These are phyloP conservation scores for Botrytis pseudocinerea DNA, from an alignment of 2,329 filamentous ascomycete genomes.

Conservation along the genomic window DNA sequence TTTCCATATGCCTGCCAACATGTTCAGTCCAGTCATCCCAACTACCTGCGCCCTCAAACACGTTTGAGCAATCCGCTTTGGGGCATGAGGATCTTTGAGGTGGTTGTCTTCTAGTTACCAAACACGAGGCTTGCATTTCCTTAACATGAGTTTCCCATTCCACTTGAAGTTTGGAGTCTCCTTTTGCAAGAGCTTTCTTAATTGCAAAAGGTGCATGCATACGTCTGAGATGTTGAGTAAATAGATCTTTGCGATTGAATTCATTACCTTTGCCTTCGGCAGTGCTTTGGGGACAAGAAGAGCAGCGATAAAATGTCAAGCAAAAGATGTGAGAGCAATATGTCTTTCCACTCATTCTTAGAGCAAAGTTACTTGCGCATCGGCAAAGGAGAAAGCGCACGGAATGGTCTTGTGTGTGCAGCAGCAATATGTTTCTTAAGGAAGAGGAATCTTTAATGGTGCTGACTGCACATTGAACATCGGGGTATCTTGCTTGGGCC, in stretches of 20 bases:
- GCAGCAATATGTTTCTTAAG: conserved; percentile 65
- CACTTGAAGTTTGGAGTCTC: conserved; percentile 57
- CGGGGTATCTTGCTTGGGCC: conserved; percentile 60
- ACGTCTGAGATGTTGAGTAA: conserved; percentile 87
- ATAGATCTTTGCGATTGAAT: conserved; percentile 95
- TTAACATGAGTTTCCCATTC: conserved; percentile 68
- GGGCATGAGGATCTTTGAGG: conserved; percentile 72
- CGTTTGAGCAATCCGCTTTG: conserved; percentile 66
- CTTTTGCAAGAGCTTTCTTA: conserved; percentile 57
- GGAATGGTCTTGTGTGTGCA: conserved; percentile 72
- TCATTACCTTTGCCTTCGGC: conserved; percentile 61
- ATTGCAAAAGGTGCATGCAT: conserved; percentile 81
- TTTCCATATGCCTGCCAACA: conserved; percentile 85
- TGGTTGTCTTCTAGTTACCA: conserved; percentile 65
- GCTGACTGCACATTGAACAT: conserved; percentile 63
- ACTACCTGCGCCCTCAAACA: conserved; percentile 69
- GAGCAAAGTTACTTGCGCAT: conserved; percentile 80
- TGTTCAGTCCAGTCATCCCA: conserved; percentile 96
- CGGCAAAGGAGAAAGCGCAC: conserved; percentile 83
- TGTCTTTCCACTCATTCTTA: conserved; percentile 99
- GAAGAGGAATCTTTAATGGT: conserved; percentile 66
- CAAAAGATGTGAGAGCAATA: conserved; percentile 82
- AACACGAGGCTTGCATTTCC: conserved; percentile 73
- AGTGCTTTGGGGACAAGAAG: conserved; percentile 56
- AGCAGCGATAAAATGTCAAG: conserved; percentile 64